Evolutionary conservation across 306 rosid species (phyloP), one percentile per base, ranked within the genome.

Genomic region (Argentina anserina): DNA sequence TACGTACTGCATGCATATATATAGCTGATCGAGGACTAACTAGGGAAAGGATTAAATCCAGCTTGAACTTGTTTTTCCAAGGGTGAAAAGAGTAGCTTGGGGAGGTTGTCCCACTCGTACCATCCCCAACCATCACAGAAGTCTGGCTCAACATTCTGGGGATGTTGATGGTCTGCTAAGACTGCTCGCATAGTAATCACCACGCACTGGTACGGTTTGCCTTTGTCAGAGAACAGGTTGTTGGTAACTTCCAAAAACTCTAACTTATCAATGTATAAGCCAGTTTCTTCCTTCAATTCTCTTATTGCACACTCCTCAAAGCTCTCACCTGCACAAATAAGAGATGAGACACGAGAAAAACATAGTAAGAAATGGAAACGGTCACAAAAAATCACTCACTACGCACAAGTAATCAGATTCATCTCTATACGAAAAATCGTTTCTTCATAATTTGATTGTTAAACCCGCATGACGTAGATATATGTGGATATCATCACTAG

Each of bases 121-220:
- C 97, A 92, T 18, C 74, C 90, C 98, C 96, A 92, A 7, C 96
- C 98, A 49, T 83, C 87, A 67, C 97, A 92, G 75, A 87, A 84
- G 12, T 52, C 13, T 11, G 95, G 95, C 85, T 92, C 98, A 2
- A 84, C 36, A 73, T 87, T 92, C 71, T 75, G 77, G 0, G 89
- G 86, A 21, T 25, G 67, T 55, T 85, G 84, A 2, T 84, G 28
- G 67, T 80, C 81, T 14, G 17, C 78, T 53, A 66, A 71, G 15
- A 73, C 21, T 5, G 76, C 88, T 14, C 93, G 77, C 93, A 86
- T 74, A 69, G 73, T 81, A 42, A 90, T 55, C 0, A 86, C 84
- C 0, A 85, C 93, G 18, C 83, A 90, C 42, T 90, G 97, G 1
- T 80, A 78, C 31, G 82, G 84, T 64, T 67, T 84, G 6, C 81